Percentiles rank a stretch among this genome's conserved stretches.
Conservation (phyloP, 169 alveolate species). For the Plasmodium vivax region DNA sequence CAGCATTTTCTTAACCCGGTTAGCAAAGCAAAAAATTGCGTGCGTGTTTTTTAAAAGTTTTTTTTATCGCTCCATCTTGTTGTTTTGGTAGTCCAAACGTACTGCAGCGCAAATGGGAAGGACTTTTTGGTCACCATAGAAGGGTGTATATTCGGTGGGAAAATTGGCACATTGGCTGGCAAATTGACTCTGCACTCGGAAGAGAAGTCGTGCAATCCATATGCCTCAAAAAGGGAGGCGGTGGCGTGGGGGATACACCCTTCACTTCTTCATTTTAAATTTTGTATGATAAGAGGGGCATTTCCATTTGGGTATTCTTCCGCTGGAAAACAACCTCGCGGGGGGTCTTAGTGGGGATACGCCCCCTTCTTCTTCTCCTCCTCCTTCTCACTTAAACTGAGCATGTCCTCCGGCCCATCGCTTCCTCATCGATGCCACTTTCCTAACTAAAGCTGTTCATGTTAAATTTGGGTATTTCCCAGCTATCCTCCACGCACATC, state of each 20-base stretch:
- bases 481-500: constrained; percentile 75
- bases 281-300: neutral
- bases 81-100: neutral
- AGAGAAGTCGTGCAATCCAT: neutral
- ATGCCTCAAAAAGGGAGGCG: neutral
- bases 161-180: neutral
- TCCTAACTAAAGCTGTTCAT: constrained; percentile 25
- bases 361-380: neutral
- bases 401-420: neutral
- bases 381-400: neutral
- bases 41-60: neutral
- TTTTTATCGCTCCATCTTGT: neutral
- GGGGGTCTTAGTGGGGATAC: neutral
- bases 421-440: neutral
- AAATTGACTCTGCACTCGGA: neutral
- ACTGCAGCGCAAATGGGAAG: neutral
- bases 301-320: neutral
- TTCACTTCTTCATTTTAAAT: neutral
- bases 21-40: neutral
- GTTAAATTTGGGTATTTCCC: constrained; percentile 74
- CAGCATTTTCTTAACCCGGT: neutral
- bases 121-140: neutral
- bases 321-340: neutral
- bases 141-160: neutral
- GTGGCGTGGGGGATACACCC: neutral